Evolutionary conservation across 2,329 filamentous ascomycete species (phyloP).

Genomic region (Zelopaecilomyces penicillatus): DNA sequence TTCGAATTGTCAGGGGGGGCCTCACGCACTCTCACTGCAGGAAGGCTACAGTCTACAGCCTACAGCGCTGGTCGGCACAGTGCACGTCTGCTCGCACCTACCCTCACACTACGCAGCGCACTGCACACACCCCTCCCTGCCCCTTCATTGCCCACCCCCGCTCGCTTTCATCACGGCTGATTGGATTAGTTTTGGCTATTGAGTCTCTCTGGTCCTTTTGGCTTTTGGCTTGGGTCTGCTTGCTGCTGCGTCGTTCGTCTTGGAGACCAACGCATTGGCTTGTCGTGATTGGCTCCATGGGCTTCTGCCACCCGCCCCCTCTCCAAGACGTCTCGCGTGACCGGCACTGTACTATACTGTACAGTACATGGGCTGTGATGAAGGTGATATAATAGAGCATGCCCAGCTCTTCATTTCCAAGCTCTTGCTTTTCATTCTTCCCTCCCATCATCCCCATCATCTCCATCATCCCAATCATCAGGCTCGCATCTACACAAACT

Average conservation of each 20-base stretch:
- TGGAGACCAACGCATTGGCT: background rate
- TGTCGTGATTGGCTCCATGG: constrained; percentile 9
- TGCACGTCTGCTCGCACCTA: background rate
- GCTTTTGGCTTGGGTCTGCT: background rate
- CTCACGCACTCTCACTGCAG: too few species aligned
- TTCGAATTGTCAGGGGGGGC: too few species aligned
- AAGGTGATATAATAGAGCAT: too few species aligned
- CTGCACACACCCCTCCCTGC: background rate
- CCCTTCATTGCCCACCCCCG: background rate
- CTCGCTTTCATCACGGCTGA: background rate
- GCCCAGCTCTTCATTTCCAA: background rate
- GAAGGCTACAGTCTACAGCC: too few species aligned
- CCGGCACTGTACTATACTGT: background rate
- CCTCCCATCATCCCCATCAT: background rate
- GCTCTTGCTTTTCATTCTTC: background rate
- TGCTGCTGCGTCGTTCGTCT: background rate
- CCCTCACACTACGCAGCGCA: background rate
- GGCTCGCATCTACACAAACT: too few species aligned
- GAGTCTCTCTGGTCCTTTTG: background rate
- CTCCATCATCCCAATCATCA: background rate
- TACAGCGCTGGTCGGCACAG: too few species aligned
- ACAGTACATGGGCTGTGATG: too few species aligned
- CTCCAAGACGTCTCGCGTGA: constrained; percentile 13
- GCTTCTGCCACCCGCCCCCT: constrained; percentile 9
- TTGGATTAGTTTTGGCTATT: background rate